Evolutionary conservation across 106 monocot species (phyloP), one percentile per base, ranked within the genome.

Genomic region (Apostasia shenzhenica): DNA sequence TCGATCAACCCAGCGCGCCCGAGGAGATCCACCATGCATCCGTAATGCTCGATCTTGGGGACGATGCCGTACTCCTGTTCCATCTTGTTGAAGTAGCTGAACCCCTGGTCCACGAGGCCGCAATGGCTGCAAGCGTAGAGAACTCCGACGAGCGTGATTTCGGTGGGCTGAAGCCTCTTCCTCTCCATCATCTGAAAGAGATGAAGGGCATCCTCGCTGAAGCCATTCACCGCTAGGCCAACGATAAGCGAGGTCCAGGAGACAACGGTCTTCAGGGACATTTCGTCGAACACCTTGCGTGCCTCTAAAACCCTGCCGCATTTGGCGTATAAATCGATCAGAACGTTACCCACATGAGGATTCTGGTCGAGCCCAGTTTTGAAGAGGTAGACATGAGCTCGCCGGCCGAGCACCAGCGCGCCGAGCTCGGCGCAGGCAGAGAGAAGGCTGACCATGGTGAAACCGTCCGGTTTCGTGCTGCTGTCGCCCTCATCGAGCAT

Each of bases 91-190:
- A 95, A 95, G 71, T 86, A 84, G 40, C 54, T 10, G 47, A 85
- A 91, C 0, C 88, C 91, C 3, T 81, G 81, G 13, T 86, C 81
- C 11, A 95, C 91, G 67, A 88, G 67, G 1, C 91, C 91, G 12
- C 94, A 88, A 54, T 91, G 94, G 72, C 88, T 95, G 61, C 94
- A 95, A 14, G 88, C 85, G 45, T 95, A 88, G 11, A 95, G 42
- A 3, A 91, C 94, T 1, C 91, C 91, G 14, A 91, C 80, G 26
- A 95, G 57, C 1, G 91, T 95, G 62, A 95, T 86, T 79, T 88
- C 91, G 1, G 72, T 91, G 2, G 94, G 91, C 48, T 59, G 54
- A 8, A 88, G 40, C 44, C 76, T 71, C 56, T 88, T 76, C 70
- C 40, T 65, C 71, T 91, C 91, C 94, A 95, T 95, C 1, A 0